Evolutionary conservation across 768 basidiomycete species (phyloP), one percentile per base, ranked within the genome.

Genomic region (Pleurotus djamor): DNA sequence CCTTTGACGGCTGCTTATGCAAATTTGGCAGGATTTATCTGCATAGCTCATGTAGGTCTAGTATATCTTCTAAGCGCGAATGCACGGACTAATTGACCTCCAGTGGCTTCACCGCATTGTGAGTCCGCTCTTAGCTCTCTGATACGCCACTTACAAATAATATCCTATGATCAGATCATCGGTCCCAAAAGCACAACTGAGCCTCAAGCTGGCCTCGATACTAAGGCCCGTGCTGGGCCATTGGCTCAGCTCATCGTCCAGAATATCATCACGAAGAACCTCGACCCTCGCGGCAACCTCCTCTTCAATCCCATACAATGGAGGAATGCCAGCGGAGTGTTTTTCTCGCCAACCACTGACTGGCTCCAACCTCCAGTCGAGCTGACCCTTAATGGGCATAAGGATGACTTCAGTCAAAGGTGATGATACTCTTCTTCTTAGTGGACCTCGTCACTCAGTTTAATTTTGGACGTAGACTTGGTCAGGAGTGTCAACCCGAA

Each of bases 151-250:
- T 5, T 0, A 13, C 17, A 8, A 56, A 12, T 4, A 9, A 56
- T 17, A 1, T 17, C 38, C 35, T 5, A 3, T 5, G 0, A 34
- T 28, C 33, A 58, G 57, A 58, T 49, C 34, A 49, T 58, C 14
- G 57, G 44, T 33, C 80, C 83, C 2, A 84, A 79, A 65, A 57
- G 68, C 33, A 79, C 76, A 2, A 83, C 82, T 0, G 78, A 76
- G 36, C 83, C 84, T n/a, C 82, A 85, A 66, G 80, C 83, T 35
- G 83, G 83, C 0, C 69, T 85, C n/a, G 78, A 85, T 65, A 83
- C 83, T 28, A 74, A 71, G 43, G 69, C 57, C 1, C 72, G 77
- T 32, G 74, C 67, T 14, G 69, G 70, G 13, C 72, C 70, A 2
- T 69, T 78, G 48, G 75, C 76, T 3, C 68, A 67, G 56, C 62